These are phyloP conservation scores for Lignosus rhinocerotis DNA, from an alignment of 1,284 basidiomycete genomes.

Conservation along the genomic window DNA sequence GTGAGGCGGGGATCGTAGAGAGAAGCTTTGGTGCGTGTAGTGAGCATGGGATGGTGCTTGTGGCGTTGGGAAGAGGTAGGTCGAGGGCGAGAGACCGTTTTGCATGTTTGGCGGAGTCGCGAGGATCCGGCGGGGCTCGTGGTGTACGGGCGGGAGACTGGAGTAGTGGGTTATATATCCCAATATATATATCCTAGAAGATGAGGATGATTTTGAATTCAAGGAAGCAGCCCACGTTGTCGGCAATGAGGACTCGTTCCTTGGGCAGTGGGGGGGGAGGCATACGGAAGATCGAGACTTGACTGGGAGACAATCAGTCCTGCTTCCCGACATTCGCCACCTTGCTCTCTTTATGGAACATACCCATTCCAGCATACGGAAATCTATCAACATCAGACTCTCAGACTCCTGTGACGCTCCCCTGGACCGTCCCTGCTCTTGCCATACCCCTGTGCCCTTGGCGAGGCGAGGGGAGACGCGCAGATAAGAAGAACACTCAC, in stretches of 20 bases:
- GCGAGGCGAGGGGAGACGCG: slow-evolving; percentile 8
- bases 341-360: slow-evolving; percentile 5
- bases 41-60: slow-evolving; percentile 20
- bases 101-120: slow-evolving; percentile 16
- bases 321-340: slow-evolving; percentile 11
- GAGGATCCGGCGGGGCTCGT: slow-evolving; percentile 16
- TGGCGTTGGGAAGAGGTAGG: slow-evolving; percentile 21
- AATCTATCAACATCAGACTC: slow-evolving; percentile 8
- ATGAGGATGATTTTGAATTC: slow-evolving; percentile 17
- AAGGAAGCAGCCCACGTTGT: slow-evolving; percentile 26
- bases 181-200: slow-evolving; percentile 14
- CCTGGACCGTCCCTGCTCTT: slow-evolving; percentile 8
- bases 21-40: slow-evolving; percentile 28
- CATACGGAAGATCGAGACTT: slow-evolving; percentile 12
- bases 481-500: slow-evolving; percentile 20
- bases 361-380: slow-evolving; percentile 7
- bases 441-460: not conserved
- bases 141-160: slow-evolving; percentile 19
- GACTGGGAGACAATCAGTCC: slow-evolving; percentile 11
- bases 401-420: slow-evolving; percentile 1
- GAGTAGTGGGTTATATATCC: slow-evolving; percentile 21
- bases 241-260: slow-evolving; percentile 19
- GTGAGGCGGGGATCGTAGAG: slow-evolving; percentile 25
- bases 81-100: slow-evolving; percentile 11
- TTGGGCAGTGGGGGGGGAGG: slow-evolving; percentile 1